Evolutionary conservation across 768 basidiomycete species (phyloP).

Genomic region (Termitomyces titanicus): DNA sequence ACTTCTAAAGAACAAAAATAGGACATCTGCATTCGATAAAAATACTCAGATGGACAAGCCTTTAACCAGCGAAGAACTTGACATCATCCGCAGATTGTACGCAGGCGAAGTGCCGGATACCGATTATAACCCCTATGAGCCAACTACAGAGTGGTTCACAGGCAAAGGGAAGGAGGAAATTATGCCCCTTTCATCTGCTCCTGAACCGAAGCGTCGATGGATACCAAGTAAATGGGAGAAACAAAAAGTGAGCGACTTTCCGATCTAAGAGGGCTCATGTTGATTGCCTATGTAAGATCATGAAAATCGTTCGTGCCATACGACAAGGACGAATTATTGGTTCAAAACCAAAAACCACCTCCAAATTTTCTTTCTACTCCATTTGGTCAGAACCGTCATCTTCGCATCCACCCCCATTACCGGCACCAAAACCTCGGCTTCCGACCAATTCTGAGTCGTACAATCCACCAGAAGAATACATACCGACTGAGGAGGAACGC

Average conservation of each 20-base stretch:
- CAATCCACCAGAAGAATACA: slow-evolving; percentile 96
- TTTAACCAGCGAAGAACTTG: slow-evolving; percentile 85
- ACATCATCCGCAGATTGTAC: slow-evolving; percentile 91
- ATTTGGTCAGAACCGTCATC: slow-evolving; percentile 87
- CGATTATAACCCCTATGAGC: slow-evolving; percentile 88
- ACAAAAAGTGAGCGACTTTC: slow-evolving; percentile 70
- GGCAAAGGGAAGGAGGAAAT: slow-evolving; percentile 92
- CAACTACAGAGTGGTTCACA: slow-evolving; percentile 95
- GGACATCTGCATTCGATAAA: slow-evolving; percentile 93
- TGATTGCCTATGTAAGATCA: slow-evolving; percentile 55
- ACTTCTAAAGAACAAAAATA: slow-evolving; percentile 21
- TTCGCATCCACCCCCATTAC: slow-evolving; percentile 78
- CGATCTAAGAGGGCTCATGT: neutral
- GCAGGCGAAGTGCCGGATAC: slow-evolving; percentile 89
- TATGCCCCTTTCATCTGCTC: slow-evolving; percentile 88
- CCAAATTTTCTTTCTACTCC: slow-evolving; percentile 71
- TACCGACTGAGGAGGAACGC: slow-evolving; percentile 80
- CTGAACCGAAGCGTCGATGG: slow-evolving; percentile 96
- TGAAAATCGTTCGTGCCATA: slow-evolving; percentile 99
- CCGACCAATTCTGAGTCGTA: slow-evolving; percentile 97
- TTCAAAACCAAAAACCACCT: slow-evolving; percentile 76
- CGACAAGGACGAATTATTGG: slow-evolving; percentile 92
- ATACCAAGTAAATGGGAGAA: slow-evolving; percentile 99
- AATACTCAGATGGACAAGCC: slow-evolving; percentile 82
- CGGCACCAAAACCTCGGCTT: slow-evolving; percentile 86